Conservation (phyloP, 2,329 filamentous ascomycete species). For the Ascosphaera aggregata region DNA sequence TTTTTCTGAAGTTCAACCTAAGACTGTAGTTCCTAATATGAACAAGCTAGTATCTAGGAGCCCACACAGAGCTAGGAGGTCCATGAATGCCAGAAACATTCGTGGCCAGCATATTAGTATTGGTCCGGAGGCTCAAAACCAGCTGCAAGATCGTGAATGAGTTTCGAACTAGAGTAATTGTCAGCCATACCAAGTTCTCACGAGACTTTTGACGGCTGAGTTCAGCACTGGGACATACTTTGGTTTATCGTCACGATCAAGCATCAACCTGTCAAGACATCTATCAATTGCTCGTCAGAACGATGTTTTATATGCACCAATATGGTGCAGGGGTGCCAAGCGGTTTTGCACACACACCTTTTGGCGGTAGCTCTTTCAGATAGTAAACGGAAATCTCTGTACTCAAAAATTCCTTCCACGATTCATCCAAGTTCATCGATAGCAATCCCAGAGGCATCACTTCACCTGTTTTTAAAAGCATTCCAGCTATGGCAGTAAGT, state of each 20-base stretch:
- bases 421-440: not conserved
- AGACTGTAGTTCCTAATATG: constrained; percentile 29
- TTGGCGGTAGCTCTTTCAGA: constrained; percentile 1
- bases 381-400: not conserved
- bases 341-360: not conserved
- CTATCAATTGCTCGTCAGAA: constrained; percentile 6
- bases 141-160: constrained; percentile 34
- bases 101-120: constrained; percentile 29
- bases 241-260: constrained; percentile 10
- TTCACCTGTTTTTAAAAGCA: too few relatives aligned
- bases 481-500: too few relatives aligned
- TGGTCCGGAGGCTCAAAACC: constrained; percentile 30
- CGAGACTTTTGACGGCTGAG: constrained; percentile 1
- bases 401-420: not conserved
- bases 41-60: constrained; percentile 36
- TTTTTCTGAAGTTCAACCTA: constrained; percentile 32
- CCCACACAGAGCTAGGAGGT: constrained; percentile 44
- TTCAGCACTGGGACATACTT: constrained; percentile 5
- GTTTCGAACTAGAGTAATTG: constrained; percentile 13
- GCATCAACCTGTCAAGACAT: constrained; percentile 19
- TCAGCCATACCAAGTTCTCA: constrained; percentile 1
- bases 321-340: not conserved
- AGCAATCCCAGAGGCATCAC: too few relatives aligned
- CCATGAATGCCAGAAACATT: constrained; percentile 34
- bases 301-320: not conserved